phyloP scores from a whole-genome alignment of 225 moss, liverwort and hornwort species.

The Pseudisothecium myosuroides region DNA sequence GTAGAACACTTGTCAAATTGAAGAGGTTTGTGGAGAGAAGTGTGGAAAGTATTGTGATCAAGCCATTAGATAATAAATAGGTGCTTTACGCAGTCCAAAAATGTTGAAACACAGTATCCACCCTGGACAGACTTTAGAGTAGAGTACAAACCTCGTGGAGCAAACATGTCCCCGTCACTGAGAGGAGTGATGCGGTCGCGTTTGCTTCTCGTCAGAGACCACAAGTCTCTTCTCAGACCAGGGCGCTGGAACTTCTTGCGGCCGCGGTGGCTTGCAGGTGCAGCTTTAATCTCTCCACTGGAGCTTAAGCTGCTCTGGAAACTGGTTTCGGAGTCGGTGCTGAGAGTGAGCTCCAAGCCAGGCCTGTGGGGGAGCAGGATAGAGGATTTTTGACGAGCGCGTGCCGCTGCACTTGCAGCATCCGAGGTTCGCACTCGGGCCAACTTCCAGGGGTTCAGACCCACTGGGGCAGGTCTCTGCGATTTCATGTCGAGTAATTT shows the following conservation, averaged over 20 bases:
- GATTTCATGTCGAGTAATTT: conserved; percentile 6
- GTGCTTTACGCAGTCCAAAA: background rate
- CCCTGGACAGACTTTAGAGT: background rate
- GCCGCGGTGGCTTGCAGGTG: conserved; percentile 24
- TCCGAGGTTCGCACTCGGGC: conserved; percentile 61
- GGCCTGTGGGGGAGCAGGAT: conserved; percentile 43
- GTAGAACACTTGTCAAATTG: background rate
- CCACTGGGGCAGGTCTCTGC: conserved; percentile 41
- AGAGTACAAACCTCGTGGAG: conserved; percentile 2
- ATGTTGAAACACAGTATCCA: background rate
- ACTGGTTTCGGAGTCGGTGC: conserved; percentile 56
- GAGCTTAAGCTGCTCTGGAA: conserved; percentile 48
- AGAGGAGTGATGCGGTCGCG: conserved; percentile 44
- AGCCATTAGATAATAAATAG: background rate
- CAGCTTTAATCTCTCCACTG: conserved; percentile 46
- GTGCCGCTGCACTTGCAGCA: conserved; percentile 60
- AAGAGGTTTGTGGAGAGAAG: background rate
- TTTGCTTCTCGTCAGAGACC: conserved; percentile 29
- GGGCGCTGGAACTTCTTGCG: conserved; percentile 25
- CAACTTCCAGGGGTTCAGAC: conserved; percentile 80
- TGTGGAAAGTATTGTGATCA: background rate
- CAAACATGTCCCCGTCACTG: conserved; percentile 18
- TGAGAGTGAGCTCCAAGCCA: conserved; percentile 6
- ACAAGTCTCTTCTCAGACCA: conserved; percentile 16
- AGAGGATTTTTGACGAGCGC: conserved; percentile 66